A percentile compares a stretch with the other conserved stretches of the same genome.
Evolutionary conservation across 2,329 filamentous ascomycete genomes (phyloP).

Genomic region (Verticillium zaregamsianum): DNA sequence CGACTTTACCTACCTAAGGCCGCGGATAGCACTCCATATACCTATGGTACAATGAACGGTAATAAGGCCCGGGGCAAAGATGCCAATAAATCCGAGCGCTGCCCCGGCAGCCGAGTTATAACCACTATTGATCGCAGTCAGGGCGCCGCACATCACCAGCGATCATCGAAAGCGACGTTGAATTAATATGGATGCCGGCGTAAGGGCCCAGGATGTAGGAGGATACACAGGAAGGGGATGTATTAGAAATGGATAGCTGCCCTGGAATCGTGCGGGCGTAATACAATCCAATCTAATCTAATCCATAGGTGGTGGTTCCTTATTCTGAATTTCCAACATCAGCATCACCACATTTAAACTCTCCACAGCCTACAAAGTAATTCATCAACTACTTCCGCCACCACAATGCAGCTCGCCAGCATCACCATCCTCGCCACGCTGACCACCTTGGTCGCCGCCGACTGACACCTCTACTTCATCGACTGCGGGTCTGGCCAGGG

Average conservation of each 20-base stretch:
- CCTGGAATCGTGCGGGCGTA: no score
- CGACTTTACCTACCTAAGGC: slow-evolving; percentile 41
- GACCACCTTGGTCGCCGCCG: background rate
- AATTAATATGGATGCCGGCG: no score
- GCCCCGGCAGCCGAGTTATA: slow-evolving; percentile 40
- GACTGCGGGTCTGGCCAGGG: background rate
- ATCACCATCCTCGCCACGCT: background rate
- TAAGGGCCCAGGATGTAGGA: no score
- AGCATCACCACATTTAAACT: no score
- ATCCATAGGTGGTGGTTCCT: no score
- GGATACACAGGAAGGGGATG: no score
- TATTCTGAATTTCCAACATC: no score
- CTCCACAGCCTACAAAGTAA: background rate
- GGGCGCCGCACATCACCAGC: no score
- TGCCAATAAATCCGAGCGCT: slow-evolving; percentile 45
- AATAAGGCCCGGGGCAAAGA: slow-evolving; percentile 47
- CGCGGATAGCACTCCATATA: slow-evolving; percentile 48
- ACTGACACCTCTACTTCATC: background rate
- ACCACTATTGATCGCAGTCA: slow-evolving; percentile 38
- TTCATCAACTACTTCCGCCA: no score
- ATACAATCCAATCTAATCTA: no score
- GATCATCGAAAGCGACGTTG: no score
- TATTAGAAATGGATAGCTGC: no score
- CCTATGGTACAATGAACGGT: slow-evolving; percentile 48
- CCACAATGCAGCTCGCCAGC: background rate